These are phyloP conservation scores for Gnomoniopsis sp. DNA, from an alignment of 2,329 filamentous ascomycete species.

Conservation along the genomic window DNA sequence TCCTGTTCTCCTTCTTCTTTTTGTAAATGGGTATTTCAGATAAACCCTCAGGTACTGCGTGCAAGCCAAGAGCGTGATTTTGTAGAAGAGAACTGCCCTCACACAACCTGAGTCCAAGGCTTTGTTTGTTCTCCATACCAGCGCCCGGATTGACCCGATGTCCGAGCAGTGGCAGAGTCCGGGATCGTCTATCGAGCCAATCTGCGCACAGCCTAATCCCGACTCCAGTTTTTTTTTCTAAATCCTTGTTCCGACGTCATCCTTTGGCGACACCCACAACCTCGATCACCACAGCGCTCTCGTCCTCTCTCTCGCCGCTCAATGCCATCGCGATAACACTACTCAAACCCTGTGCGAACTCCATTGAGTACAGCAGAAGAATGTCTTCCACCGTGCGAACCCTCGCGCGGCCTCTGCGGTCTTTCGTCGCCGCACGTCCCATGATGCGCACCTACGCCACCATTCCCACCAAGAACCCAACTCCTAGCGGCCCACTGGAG, in stretches of 20 bases:
- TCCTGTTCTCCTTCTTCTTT: too few relatives aligned
- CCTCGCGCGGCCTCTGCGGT: constrained; percentile 28
- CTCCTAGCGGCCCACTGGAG: constrained; percentile 25
- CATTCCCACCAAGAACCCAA: constrained; percentile 25
- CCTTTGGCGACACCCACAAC: not conserved
- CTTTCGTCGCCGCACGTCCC: constrained; percentile 14
- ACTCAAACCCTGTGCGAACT: not conserved
- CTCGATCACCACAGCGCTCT: not conserved
- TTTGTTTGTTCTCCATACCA: too few relatives aligned
- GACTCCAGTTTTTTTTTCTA: not conserved
- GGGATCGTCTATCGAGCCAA: too few relatives aligned
- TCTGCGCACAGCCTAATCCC: not conserved
- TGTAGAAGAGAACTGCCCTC: too few relatives aligned
- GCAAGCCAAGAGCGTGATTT: too few relatives aligned
- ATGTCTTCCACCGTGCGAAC: constrained; percentile 14
- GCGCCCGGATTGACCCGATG: too few relatives aligned
- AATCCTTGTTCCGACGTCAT: not conserved
- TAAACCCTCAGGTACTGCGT: too few relatives aligned
- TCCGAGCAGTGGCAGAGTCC: too few relatives aligned
- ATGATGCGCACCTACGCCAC: constrained; percentile 26
- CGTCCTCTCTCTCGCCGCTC: not conserved
- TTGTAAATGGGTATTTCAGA: too few relatives aligned
- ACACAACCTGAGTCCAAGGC: too few relatives aligned
- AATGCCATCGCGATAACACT: not conserved
- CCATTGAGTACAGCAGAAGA: not conserved